Conservation (phyloP, 805 yeast species). For the Saturnispora diversa region DNA sequence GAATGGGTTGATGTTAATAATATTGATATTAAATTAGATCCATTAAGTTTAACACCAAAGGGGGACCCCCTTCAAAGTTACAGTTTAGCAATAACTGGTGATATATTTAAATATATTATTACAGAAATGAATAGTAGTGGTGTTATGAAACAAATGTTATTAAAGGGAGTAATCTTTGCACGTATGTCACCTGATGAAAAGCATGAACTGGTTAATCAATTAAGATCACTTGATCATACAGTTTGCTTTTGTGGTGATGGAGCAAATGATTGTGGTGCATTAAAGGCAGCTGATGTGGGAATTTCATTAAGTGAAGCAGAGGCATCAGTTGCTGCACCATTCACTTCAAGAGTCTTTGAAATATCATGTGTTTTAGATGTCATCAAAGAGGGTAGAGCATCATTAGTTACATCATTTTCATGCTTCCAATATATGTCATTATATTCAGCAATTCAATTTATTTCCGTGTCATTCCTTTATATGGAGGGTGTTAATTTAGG, state of each 20-base stretch:
- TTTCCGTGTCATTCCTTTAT: slow-evolving; percentile 78
- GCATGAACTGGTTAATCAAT: slow-evolving; percentile 84
- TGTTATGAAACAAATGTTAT: slow-evolving; percentile 47
- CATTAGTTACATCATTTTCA: slow-evolving; percentile 89
- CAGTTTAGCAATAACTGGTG: slow-evolving; percentile 85
- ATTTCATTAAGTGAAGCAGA: slow-evolving; percentile 94
- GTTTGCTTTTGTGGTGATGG: slow-evolving; percentile 99
- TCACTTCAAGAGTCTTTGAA: slow-evolving; percentile 83
- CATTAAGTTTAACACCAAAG: slow-evolving; percentile 50
- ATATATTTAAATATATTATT: slow-evolving; percentile 71
- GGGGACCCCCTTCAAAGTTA: slow-evolving; percentile 38
- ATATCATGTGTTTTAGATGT: slow-evolving; percentile 89
- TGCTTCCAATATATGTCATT: slow-evolving; percentile 98
- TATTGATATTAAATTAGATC: slow-evolving; percentile 49
- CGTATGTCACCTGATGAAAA: slow-evolving; percentile 99
- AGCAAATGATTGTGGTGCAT: slow-evolving; percentile 98
- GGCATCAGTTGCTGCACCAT: slow-evolving; percentile 98
- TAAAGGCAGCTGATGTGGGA: slow-evolving; percentile 97
- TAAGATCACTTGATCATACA: slow-evolving; percentile 79
- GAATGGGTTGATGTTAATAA: slow-evolving; percentile 64
- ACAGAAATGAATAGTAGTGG: slow-evolving; percentile 40
- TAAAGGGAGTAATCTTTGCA: slow-evolving; percentile 76
- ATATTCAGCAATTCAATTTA: slow-evolving; percentile 92
- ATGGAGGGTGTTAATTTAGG: slow-evolving; percentile 88
- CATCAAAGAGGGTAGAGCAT: slow-evolving; percentile 89